Evolutionary conservation across 1,139 yeast genomes (phyloP), one percentile per base, ranked within the genome.

Genomic region (Lodderomyces pseudojiufengensis): DNA sequence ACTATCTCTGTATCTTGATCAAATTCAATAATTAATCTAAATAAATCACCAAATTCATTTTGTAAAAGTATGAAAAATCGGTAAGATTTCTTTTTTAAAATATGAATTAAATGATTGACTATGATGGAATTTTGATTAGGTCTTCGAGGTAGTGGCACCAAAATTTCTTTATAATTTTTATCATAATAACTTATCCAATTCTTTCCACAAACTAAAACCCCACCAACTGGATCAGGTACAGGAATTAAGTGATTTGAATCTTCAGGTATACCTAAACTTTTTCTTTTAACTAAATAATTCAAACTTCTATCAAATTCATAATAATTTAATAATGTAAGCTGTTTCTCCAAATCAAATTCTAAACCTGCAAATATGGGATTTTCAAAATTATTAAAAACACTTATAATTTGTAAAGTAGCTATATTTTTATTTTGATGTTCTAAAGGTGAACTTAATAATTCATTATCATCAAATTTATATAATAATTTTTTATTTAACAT

Each of bases 291-390:
- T 2, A 88, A 74, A 52, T 83, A 84, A 51, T 90, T 88, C 37
- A 90, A 64, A 0, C 97, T 96, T 35, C 85, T 72, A 55, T 92
- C 97, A 22, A 90, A 62, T 51, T 86, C 94, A 58, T 90, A 90
- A 54, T 74, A 83, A 7, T 76, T 73, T 10, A 12, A 6, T 40
- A 90, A 59, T 12, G 43, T 42, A 3, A 55, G 40, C 1, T 50
- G 49, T 7, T 54, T 35, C 1, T 33, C 29, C 5, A 35, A 35
- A 3, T 50, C 44, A n/a, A 74, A 63, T 54, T 92, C 97, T 13
- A 92, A 59, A 0, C 92, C 73, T 0, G 87, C 95, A 69, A 87
- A 88, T 5, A 76, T 53, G 0, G 98, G 97, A 52, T 87, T 87
- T 13, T 82, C 92, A 52, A 70, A 82, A 1, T 82, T 86, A 3